Evolutionary conservation across 148 eudicot genomes (phyloP), one percentile per base, ranked within the genome.

Genomic region (Vaccinium myrtillus): DNA sequence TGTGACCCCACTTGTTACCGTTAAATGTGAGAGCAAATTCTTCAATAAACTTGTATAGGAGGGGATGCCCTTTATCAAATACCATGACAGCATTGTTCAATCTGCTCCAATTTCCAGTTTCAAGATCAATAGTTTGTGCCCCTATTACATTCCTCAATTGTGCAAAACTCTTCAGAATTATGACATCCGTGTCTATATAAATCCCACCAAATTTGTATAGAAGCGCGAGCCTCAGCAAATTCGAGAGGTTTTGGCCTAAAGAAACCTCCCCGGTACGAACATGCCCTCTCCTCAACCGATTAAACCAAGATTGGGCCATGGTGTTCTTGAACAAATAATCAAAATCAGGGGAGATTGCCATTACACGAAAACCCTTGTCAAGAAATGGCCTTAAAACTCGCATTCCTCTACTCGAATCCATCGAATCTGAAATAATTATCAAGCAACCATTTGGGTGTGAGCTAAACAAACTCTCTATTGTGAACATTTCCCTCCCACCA

Each of bases 1-100:
- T 93, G 81, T 93, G 92, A 79, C 98, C 98, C 98, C 98, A 95
- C 88, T 92, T 95, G 55, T 93, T 91, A 12, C 98, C 98, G 87
- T 95, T 84, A 50, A 94, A 95, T 36, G 95, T 92, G 2, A 87
- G 85, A 32, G 95, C 96, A 85, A 94, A 95, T 87, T 93, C 98
- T 75, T 92, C 89, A 43, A 95, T 94, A 51, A 95, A 95, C 83
- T 87, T 90, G 75, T 71, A 78, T 30, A 95, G 69, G 27, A 95
- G 85, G 8, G 96, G 96, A 86, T 95, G 98, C 75, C 88, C 89
- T 81, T 91, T 91, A 53, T 95, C 95, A 78, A 94, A 95, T 0
- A 95, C 82, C 95, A 95, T 86, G 36, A 95, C 91, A 8, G 98
- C 98, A 85, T 93, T 93, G 84, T 95, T 95, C 89, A 95, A 84